Evolutionary conservation across 768 basidiomycete genomes (phyloP).

Genomic region (Phylloporus sp.): DNA sequence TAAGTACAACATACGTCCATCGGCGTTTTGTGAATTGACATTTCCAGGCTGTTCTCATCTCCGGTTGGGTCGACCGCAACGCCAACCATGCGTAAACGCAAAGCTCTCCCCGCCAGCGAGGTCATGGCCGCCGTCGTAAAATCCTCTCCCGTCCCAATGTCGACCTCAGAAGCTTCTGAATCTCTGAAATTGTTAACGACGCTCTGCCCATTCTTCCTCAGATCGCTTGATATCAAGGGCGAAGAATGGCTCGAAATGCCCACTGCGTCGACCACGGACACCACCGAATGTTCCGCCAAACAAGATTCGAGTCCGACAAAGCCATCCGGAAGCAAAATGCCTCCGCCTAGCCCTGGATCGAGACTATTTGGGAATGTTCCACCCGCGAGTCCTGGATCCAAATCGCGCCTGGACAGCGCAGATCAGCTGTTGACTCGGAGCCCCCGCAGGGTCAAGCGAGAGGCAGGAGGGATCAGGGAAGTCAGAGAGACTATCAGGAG

Average conservation of each 20-base stretch:
- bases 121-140: conserved; percentile 67
- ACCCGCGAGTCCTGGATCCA: conserved; percentile 47
- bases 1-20: conserved; percentile 29
- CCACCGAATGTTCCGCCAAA: conserved; percentile 3
- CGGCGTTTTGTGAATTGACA: background rate
- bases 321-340: conserved; percentile 14
- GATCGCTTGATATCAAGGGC: conserved; percentile 53
- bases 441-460: conserved; percentile 64
- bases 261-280: conserved; percentile 16
- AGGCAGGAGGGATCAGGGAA: conserved; percentile 69
- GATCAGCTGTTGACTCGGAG: conserved; percentile 61
- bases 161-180: conserved; percentile 70
- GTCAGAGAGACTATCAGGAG: conserved; percentile 77
- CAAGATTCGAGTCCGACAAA: conserved; percentile 37
- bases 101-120: conserved; percentile 61
- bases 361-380: conserved; percentile 17
- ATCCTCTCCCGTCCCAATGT: conserved; percentile 78
- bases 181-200: conserved; percentile 60
- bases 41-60: conserved; percentile 60
- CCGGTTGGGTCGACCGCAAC: conserved; percentile 49
- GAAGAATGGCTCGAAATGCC: conserved; percentile 51
- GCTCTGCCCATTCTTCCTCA: conserved; percentile 79
- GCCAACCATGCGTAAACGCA: conserved; percentile 61
- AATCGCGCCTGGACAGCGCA: conserved; percentile 53
- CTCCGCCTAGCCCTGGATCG: conserved; percentile 39